A percentile compares a stretch with the other conserved stretches of the same genome.
phyloP scores from a whole-genome alignment of 129 eudicot genomes.

The Cynara cardunculus region DNA sequence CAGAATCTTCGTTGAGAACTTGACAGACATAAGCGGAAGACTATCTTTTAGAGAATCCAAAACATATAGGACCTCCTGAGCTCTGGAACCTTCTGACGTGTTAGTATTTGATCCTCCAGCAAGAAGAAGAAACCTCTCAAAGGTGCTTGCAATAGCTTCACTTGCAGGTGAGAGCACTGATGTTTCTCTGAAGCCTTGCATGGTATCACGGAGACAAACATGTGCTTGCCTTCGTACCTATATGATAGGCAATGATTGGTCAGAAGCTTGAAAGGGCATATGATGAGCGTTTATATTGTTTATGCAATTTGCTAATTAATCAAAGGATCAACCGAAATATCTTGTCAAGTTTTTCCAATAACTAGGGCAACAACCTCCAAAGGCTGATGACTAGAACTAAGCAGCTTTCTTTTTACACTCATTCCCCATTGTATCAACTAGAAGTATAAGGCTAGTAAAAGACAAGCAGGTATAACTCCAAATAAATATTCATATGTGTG shows the following conservation, averaged over 20 bases:
- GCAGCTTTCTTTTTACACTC: background rate
- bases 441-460: background rate
- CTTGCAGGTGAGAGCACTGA: constrained; percentile 72
- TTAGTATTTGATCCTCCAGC: constrained; percentile 71
- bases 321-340: background rate
- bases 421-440: background rate
- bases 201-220: constrained; percentile 58
- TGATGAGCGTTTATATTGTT: background rate
- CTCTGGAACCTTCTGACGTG: constrained; percentile 65
- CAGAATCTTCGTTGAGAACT: constrained; percentile 60
- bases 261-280: background rate
- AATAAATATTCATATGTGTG: background rate
- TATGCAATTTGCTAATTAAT: background rate
- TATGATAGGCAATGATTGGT: background rate
- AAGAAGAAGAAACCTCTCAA: constrained; percentile 72
- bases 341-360: background rate
- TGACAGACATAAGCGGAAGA: constrained; percentile 71
- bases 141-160: constrained; percentile 66
- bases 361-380: background rate
- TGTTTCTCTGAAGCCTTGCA: constrained; percentile 49
- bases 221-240: constrained; percentile 83
- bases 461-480: background rate
- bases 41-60: constrained; percentile 70
- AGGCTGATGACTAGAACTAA: background rate
- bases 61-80: constrained; percentile 76